Evolutionary conservation across 1,284 basidiomycete species (phyloP), one percentile per base, ranked within the genome.

Genomic region (Phellopilus nigrolimitatus): DNA sequence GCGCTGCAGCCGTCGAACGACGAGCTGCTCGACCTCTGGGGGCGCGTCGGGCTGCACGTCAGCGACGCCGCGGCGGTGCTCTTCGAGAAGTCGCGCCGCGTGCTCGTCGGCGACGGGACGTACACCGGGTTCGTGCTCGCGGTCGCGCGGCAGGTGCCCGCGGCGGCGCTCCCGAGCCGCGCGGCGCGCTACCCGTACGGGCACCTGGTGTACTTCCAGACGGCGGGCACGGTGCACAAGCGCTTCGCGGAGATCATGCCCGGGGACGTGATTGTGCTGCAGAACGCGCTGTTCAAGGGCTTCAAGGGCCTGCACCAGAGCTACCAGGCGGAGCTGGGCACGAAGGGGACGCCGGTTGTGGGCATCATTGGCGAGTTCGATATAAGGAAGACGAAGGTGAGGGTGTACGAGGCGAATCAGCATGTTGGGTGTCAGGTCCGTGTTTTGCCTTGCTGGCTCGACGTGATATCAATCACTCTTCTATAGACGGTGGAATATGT

Each of bases 331-430:
- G 75, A 82, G 3, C 79, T 83, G 3, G 76, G 74, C 2, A 78
- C 74, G n/a, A 71, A 71, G 2, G 67, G 71, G n/a, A 78, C 82
- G 51, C 79, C 83, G 3, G 62, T 90, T 7, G 70, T 89, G 9
- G 93, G 84, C 7, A 70, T 97, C 27, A 79, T 95, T 27, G 75
- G 74, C 40, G 93, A 95, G 59, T 88, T 84, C 62, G 93, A 95
- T 61, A 68, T 71, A 56, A 90, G 87, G 76, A 95, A 94, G 74
- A 78, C 78, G 56, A 97, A 95, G 72, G 71, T 93, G 47, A 79
- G 76, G 62, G 82, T 88, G 37, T 83, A 85, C 65, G 90, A 95
- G 65, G 89, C 85, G 51, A 86, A 85, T 66, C 81, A 84, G 65
- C 82, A 84, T 60, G 84, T 87, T 51, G 85, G 84, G 19, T 49